These are phyloP conservation scores for Blastomyces gilchristii DNA, from an alignment of 2,329 filamentous ascomycete genomes.

Conservation along the genomic window DNA sequence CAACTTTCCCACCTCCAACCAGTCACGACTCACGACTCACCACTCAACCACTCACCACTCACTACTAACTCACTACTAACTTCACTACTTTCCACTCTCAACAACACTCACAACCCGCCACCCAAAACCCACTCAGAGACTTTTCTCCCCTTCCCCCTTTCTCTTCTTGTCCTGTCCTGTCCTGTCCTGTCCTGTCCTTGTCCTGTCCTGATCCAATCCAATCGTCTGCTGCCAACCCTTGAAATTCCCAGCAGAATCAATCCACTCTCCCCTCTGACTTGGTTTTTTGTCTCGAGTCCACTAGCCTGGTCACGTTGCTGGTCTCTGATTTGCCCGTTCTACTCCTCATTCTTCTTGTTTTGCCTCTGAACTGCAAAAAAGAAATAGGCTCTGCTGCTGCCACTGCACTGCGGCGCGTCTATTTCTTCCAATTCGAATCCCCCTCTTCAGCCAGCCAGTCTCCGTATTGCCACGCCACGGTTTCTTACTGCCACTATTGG, in stretches of 20 bases:
- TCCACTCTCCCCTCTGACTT: background rate
- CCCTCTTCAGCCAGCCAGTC: no score
- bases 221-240: background rate
- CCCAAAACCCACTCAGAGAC: no score
- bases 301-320: background rate
- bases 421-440: background rate
- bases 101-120: no score
- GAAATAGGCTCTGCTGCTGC: no score
- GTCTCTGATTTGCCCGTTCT: background rate
- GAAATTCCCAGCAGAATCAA: background rate
- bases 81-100: no score
- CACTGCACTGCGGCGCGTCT: background rate
- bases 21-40: background rate
- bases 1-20: background rate
- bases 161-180: no score
- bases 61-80: background rate
- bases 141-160: no score
- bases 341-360: background rate
- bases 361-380: background rate
- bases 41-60: background rate
- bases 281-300: background rate
- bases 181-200: no score
- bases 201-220: background rate
- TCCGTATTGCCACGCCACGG: background rate
- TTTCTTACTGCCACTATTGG: background rate